phyloP scores from a whole-genome alignment of 768 basidiomycete species.

The Suillus plorans region DNA sequence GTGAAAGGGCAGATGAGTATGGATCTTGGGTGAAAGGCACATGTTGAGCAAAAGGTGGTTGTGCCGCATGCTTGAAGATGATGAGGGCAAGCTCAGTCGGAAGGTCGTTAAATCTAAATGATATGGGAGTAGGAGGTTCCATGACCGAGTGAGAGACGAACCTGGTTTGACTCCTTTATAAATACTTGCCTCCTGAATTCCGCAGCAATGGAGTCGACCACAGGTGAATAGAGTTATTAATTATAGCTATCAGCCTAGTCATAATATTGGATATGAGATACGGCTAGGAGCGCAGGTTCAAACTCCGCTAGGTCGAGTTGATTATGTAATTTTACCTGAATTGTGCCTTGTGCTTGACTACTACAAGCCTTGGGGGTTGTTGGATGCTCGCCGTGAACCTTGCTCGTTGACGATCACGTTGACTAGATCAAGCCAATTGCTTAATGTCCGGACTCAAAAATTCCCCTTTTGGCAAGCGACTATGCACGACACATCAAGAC shows the following conservation, averaged over 20 bases:
- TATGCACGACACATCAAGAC: slow-evolving; percentile 71
- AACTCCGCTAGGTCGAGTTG: not conserved
- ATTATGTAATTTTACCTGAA: not conserved
- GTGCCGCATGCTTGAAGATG: slow-evolving; percentile 33
- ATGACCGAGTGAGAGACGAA: not conserved
- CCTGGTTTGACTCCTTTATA: not conserved
- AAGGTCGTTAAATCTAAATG: slow-evolving; percentile 24
- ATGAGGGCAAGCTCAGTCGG: slow-evolving; percentile 37
- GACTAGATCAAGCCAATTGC: not conserved
- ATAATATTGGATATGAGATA: too few relatives aligned
- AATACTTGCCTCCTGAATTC: not conserved
- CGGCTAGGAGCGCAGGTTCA: too few relatives aligned
- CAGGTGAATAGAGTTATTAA: too few relatives aligned
- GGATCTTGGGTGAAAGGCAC: not conserved
- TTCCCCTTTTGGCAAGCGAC: slow-evolving; percentile 80
- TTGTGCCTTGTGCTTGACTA: not conserved
- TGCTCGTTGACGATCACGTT: not conserved
- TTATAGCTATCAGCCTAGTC: too few relatives aligned
- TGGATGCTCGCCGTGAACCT: not conserved
- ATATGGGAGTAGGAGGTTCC: slow-evolving; percentile 5
- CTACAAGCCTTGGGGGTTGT: not conserved
- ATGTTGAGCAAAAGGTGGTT: slow-evolving; percentile 17
- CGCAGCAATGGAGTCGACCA: not conserved
- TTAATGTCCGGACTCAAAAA: slow-evolving; percentile 78
- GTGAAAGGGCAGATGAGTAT: slow-evolving; percentile 27